Percentiles rank a stretch among this genome's conserved stretches.
These are phyloP conservation scores for Oryza rufipogon DNA, from an alignment of 176 grass and related monocot genomes.

Conservation along the genomic window DNA sequence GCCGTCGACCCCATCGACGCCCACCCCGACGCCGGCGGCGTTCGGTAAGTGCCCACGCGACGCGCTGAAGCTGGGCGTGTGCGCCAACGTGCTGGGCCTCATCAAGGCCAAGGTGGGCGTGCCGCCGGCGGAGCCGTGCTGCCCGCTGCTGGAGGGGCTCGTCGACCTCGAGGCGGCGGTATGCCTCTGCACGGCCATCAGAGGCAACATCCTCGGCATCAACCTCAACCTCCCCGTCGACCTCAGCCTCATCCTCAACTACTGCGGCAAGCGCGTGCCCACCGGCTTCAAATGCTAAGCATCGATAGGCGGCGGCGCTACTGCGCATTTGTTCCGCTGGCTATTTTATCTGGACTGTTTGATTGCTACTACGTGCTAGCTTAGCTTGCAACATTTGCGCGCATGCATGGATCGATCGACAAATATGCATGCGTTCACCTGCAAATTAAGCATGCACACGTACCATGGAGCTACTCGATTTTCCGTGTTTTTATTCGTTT, in stretches of 20 bases:
- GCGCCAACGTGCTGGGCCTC: conserved; percentile 40
- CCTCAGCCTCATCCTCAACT: conserved; percentile 68
- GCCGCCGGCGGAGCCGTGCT: conserved; percentile 61
- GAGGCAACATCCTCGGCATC: conserved; percentile 50
- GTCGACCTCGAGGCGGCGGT: conserved; percentile 80
- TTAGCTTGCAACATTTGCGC: no score
- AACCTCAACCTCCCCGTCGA: conserved; percentile 52
- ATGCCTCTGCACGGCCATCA: conserved; percentile 89
- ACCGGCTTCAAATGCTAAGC: conserved; percentile 46
- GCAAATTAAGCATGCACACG: not conserved
- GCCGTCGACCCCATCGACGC: conserved; percentile 17
- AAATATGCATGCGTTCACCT: not conserved
- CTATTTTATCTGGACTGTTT: not conserved
- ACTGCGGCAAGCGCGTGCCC: conserved; percentile 48
- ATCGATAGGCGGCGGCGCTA: no score
- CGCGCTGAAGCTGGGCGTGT: conserved; percentile 57
- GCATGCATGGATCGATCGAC: not conserved
- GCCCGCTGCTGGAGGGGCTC: conserved; percentile 76
- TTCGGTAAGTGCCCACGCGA: conserved; percentile 45
- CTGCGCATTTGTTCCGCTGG: no score
- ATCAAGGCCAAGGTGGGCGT: conserved; percentile 46
- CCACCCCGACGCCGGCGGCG: conserved; percentile 11
- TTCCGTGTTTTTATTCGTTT: no score
- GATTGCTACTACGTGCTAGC: not conserved
- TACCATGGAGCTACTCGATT: not conserved